phyloP scores from a whole-genome alignment of 2,329 filamentous ascomycete genomes.

The Camillea tinctor region DNA sequence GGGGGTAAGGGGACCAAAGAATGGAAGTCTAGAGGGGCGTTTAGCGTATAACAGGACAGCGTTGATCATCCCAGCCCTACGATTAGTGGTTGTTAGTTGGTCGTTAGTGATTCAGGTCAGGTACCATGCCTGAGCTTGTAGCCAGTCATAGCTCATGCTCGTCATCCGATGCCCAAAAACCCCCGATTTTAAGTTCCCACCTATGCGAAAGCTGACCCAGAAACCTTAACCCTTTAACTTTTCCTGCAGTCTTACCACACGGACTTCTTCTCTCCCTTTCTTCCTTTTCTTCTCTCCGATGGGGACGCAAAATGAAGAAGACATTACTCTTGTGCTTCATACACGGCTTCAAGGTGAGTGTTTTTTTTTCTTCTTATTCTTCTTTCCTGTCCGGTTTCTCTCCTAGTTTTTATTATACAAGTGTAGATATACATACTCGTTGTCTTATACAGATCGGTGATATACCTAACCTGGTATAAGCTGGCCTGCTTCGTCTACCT shows the following conservation, averaged over 20 bases:
- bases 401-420: not conserved
- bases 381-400: not conserved
- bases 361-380: not conserved
- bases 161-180: not conserved
- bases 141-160: not conserved
- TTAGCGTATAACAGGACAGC: not conserved
- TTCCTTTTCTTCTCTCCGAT: conserved; percentile 22
- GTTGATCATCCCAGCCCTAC: conserved; percentile 1
- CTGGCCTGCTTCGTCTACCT: too few species aligned
- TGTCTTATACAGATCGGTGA: not conserved
- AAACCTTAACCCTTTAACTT: conserved; percentile 4
- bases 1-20: not conserved
- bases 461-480: too few species aligned
- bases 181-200: not conserved
- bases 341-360: conserved; percentile 72
- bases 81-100: not conserved
- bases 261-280: not conserved
- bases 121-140: not conserved
- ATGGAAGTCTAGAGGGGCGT: not conserved
- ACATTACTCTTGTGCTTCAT: conserved; percentile 81
- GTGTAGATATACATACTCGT: not conserved
- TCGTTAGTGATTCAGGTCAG: not conserved
- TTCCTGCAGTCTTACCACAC: not conserved
- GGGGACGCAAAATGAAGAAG: conserved; percentile 63
- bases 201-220: not conserved